Evolutionary conservation across 768 basidiomycete species (phyloP), one percentile per base, ranked within the genome.

Genomic region (Rhodotorula sphaerocarpa): DNA sequence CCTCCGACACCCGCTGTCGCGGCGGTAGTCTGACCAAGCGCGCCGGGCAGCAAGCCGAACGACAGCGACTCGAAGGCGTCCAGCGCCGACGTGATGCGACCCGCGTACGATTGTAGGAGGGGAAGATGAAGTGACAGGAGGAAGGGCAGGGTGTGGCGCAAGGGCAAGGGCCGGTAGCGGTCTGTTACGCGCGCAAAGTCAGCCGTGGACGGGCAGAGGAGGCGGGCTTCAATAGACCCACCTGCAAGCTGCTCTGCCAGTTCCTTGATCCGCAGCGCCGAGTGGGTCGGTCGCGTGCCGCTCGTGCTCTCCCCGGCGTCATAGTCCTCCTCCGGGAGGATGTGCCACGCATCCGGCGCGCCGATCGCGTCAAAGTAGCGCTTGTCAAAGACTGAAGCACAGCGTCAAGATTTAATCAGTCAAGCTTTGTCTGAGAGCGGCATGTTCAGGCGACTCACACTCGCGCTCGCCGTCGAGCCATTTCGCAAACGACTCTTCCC

Each of bases 51-150:
- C 67, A 99, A 83, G 0, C 85, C 82, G 34, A 87, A 90, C 2
- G 90, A 89, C 9, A 95, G 79, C 2, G 85, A 86, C 75, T 97
- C 95, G 70, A 96, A 96, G 0, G 92, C 93, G 70, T 96, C 90
- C 30, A 96, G 77, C 14, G 91, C 90, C 14, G 86, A 82, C 2
- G 82, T 79, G 74, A 99, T 84, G 25, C 92, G 84, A 14, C 78
- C 75, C 64, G 83, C 81, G 74, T 95, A 99, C 9, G 80, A 77
- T 60, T 86, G 82, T 18, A 99, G 76, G 18, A 95, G 73, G 1
- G 92, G 90, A 2, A 96, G 77, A 75, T 99, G 95, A 21, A 93
- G 82, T 14, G 81, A 79, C 45, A 86, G 79, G 59, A 99, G 81
- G 78, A 97, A 99, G 43, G 84, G 84, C 0, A 84, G 84, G 42